Percentiles rank a stretch among this genome's conserved stretches.
Evolutionary conservation across 345 rosid genomes (phyloP).

Genomic region (Eucalyptus erythrocorys): DNA sequence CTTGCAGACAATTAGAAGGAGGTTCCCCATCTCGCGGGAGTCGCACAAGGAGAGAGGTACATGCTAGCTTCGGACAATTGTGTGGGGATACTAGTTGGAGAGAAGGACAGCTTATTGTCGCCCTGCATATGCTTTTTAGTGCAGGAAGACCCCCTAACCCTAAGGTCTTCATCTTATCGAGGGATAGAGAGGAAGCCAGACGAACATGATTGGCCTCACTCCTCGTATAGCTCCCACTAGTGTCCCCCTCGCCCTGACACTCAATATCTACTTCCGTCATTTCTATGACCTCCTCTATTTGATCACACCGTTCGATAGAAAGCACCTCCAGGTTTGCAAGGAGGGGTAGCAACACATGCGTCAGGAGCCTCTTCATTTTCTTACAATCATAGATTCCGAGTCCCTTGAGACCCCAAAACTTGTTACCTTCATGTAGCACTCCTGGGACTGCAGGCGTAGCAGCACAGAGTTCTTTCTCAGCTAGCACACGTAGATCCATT

Average conservation of each 20-base stretch:
- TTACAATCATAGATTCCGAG: fast-evolving
- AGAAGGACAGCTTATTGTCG: no score
- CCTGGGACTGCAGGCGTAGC: neutral
- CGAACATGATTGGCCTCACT: neutral
- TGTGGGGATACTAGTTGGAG: no score
- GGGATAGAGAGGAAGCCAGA: neutral
- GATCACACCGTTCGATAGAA: fast-evolving
- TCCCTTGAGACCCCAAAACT: neutral
- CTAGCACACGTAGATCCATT: neutral
- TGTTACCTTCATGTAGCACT: neutral
- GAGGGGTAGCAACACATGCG: neutral
- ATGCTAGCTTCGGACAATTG: no score
- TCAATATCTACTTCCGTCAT: neutral
- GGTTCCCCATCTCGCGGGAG: no score
- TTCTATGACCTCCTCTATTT: neutral
- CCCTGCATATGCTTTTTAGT: no score
- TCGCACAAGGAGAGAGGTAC: no score
- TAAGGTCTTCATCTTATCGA: neutral
- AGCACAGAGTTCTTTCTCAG: neutral
- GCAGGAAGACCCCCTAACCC: fast-evolving
- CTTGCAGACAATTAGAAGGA: no score
- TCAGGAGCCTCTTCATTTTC: neutral
- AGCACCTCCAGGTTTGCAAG: neutral
- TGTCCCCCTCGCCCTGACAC: neutral
- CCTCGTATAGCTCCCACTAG: neutral